phyloP scores from a whole-genome alignment of 2,329 filamentous ascomycete genomes.

The Mollisia scopiformis region DNA sequence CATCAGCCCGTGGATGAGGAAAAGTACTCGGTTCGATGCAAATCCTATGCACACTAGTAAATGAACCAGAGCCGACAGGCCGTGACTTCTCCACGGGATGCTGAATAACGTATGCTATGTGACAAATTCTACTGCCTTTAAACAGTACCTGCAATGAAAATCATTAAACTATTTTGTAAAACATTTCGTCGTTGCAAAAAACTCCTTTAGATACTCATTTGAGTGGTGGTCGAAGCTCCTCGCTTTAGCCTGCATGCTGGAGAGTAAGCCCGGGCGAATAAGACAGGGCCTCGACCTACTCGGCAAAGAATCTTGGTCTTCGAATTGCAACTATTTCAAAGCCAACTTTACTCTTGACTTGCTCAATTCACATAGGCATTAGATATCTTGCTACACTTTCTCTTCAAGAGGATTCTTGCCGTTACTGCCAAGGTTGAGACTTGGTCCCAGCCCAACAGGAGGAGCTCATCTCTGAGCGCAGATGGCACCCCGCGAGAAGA shows the following conservation, averaged over 20 bases:
- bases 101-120: background rate
- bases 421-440: no score
- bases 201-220: background rate
- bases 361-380: background rate
- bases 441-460: no score
- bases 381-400: background rate
- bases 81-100: background rate
- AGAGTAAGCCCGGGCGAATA: background rate
- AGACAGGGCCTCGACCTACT: background rate
- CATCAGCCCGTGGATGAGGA: constrained; percentile 2
- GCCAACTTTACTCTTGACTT: background rate
- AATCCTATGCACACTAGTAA: background rate
- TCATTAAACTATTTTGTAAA: no score
- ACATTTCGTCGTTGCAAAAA: no score
- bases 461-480: background rate
- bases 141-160: background rate
- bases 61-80: background rate
- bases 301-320: background rate
- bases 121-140: background rate
- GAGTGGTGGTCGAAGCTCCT: background rate
- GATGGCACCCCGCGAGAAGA: constrained; percentile 63
- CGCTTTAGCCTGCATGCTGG: background rate
- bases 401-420: no score
- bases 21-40: background rate
- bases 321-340: background rate